A percentile compares a stretch with the other conserved stretches of the same genome.
These are phyloP conservation scores for Chondrus crispus DNA, from an alignment of 23 red algal genomes.

Conservation along the genomic window DNA sequence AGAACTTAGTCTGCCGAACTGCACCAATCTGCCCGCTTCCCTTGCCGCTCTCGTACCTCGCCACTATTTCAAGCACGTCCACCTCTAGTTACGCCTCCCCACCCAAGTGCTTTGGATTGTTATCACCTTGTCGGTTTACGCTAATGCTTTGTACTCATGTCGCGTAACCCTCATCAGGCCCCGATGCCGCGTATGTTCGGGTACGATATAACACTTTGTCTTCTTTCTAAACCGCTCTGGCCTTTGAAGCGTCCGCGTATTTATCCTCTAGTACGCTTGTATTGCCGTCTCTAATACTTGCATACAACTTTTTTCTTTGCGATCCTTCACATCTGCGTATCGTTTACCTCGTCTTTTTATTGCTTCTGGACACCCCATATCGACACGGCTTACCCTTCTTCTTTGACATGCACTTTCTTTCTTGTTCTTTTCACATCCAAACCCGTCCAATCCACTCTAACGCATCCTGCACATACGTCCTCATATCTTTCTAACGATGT, in stretches of 20 bases:
- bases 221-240: neutral
- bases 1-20: too few relatives aligned
- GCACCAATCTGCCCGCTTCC: too few relatives aligned
- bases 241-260: neutral
- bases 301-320: neutral
- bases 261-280: neutral
- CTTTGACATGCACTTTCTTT: neutral
- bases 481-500: neutral
- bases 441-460: neutral
- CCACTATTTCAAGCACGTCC: too few relatives aligned
- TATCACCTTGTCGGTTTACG: too few relatives aligned
- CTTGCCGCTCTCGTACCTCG: too few relatives aligned
- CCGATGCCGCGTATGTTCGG: slow-evolving; percentile 28
- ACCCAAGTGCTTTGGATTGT: too few relatives aligned
- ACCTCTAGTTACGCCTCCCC: too few relatives aligned
- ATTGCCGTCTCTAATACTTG: neutral
- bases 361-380: too few relatives aligned
- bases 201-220: neutral
- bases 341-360: neutral
- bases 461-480: neutral
- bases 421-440: neutral
- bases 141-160: too few relatives aligned
- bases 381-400: too few relatives aligned
- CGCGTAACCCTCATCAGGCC: neutral
- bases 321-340: neutral